Evolutionary conservation across 169 alveolate species (phyloP).

Genomic region (Plasmodium gonderi): DNA sequence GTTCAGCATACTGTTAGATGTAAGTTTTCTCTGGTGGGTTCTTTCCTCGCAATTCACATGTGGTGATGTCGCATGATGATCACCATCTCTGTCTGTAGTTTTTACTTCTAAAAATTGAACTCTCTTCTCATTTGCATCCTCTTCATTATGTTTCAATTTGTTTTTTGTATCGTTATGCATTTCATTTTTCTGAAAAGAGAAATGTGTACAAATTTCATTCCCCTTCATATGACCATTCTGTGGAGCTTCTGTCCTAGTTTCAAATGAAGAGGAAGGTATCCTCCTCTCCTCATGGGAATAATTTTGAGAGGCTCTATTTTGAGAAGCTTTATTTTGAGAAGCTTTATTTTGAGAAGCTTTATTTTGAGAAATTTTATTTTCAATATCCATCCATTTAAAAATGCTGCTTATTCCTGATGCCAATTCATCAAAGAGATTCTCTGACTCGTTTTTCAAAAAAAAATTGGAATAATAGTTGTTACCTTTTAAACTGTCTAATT

Average conservation of each 20-base stretch:
- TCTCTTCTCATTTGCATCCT: no score
- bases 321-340: not conserved
- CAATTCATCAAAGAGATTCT: slow-evolving; percentile 62
- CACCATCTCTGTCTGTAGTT: no score
- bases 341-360: not conserved
- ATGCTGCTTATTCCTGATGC: slow-evolving; percentile 58
- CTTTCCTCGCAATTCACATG: no score
- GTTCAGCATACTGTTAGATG: no score
- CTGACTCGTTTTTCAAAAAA: slow-evolving; percentile 61
- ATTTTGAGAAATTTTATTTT: slow-evolving; percentile 25
- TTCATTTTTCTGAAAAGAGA: no score
- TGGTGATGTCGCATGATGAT: no score
- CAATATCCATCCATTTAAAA: slow-evolving; percentile 67
- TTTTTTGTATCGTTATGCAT: not conserved
- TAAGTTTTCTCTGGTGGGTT: no score
- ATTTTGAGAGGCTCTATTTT: not conserved
- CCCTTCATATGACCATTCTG: no score
- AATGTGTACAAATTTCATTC: not conserved
- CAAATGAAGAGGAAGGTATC: no score
- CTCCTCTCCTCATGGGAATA: not conserved
- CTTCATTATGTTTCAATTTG: not conserved
- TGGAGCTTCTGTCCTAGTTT: no score
- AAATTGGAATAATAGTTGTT: slow-evolving; percentile 51
- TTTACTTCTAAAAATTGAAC: no score
- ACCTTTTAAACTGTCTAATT: slow-evolving; percentile 35